Evolutionary conservation across 441 rosid species (phyloP).

Genomic region (Mallotus repandus): DNA sequence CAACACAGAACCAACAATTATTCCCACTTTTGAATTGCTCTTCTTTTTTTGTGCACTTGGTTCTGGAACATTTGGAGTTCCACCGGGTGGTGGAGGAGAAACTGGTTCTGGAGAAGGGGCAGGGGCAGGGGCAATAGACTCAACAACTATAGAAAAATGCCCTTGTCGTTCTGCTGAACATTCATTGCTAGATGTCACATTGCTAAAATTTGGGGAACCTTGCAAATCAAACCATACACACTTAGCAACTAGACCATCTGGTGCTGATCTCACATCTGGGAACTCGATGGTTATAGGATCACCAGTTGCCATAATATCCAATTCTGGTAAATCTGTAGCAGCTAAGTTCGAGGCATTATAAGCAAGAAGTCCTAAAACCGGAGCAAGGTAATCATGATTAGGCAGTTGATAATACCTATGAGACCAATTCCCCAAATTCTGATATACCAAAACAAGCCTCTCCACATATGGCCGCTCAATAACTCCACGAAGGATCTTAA

Average conservation of each 20-base stretch:
- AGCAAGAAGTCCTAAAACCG: constrained; percentile 82
- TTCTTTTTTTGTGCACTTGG: constrained; percentile 28
- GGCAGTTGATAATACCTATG: constrained; percentile 53
- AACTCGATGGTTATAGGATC: constrained; percentile 62
- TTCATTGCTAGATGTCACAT: constrained; percentile 45
- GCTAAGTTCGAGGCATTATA: constrained; percentile 70
- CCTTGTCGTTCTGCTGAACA: constrained; percentile 67
- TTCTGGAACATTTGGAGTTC: constrained; percentile 11
- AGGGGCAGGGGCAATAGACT: constrained; percentile 43
- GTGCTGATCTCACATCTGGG: constrained; percentile 46
- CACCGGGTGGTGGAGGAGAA: constrained; percentile 24
- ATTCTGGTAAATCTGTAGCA: constrained; percentile 46
- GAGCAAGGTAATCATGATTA: constrained; percentile 63
- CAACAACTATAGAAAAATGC: constrained; percentile 82
- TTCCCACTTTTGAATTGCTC: constrained; percentile 48
- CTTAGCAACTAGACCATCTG: constrained; percentile 54
- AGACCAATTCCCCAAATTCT: constrained; percentile 84
- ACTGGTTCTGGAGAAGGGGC: constrained; percentile 49
- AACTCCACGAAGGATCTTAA: constrained; percentile 59
- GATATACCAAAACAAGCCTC: constrained; percentile 85
- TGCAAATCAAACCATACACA: constrained; percentile 71
- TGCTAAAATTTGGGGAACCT: constrained; percentile 58
- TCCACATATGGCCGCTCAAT: constrained; percentile 61
- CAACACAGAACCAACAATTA: constrained; percentile 66
- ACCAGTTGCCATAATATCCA: constrained; percentile 40